Conservation (phyloP, 352 stramenopile species). For the Halophytophthora polymorphica region DNA sequence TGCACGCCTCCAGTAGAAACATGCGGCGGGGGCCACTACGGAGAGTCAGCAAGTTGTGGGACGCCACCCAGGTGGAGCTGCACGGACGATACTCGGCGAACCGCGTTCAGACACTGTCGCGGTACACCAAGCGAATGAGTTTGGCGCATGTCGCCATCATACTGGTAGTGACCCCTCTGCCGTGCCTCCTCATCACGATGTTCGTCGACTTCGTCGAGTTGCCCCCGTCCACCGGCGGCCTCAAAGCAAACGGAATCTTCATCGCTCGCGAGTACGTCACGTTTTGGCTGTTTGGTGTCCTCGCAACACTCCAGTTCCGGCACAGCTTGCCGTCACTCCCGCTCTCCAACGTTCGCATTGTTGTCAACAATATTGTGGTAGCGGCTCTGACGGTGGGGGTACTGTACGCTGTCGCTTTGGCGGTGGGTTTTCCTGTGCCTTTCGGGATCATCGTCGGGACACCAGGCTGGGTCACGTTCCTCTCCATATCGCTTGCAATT, state of each 20-base stretch:
- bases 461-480: slow-evolving; percentile 10
- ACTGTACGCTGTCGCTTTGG: slow-evolving; percentile 2
- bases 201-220: slow-evolving; percentile 18
- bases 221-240: slow-evolving; percentile 4
- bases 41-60: slow-evolving; percentile 6
- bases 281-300: slow-evolving; percentile 17
- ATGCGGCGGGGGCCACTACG: neutral
- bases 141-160: slow-evolving; percentile 3
- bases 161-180: slow-evolving; percentile 15
- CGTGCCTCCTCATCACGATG: slow-evolving; percentile 16
- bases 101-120: slow-evolving; percentile 6
- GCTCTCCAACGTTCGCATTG: slow-evolving; percentile 8
- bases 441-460: slow-evolving; percentile 18
- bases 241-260: slow-evolving; percentile 13
- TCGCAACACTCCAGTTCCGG: slow-evolving; percentile 16
- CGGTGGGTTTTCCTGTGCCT: slow-evolving; percentile 15
- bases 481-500: slow-evolving; percentile 6
- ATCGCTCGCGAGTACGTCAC: slow-evolving; percentile 16
- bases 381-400: slow-evolving; percentile 4
- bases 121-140: slow-evolving; percentile 9
- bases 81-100: slow-evolving; percentile 15
- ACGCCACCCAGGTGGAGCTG: slow-evolving; percentile 21
- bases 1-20: too few species aligned
- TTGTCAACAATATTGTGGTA: slow-evolving; percentile 4
- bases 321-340: slow-evolving; percentile 15